phyloP scores from a whole-genome alignment of 352 stramenopile species.

The Chrysophaeum taylorii region DNA sequence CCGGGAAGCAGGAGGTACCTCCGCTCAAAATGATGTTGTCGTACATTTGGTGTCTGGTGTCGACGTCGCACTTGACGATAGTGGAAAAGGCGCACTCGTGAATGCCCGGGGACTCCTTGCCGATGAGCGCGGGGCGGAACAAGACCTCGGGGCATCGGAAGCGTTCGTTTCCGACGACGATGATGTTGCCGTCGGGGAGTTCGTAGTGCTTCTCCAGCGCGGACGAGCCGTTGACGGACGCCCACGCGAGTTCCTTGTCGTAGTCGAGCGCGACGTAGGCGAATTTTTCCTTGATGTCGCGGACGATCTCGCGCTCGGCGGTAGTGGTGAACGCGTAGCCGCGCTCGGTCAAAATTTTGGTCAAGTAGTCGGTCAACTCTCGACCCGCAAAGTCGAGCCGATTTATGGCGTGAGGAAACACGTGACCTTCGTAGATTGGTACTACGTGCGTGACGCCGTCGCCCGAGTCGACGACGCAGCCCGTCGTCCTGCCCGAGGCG shows the following conservation, averaged over 20 bases:
- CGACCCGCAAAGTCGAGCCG: constrained; percentile 80
- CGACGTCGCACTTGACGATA: constrained; percentile 86
- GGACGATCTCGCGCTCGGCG: too few relatives aligned
- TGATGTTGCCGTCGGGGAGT: constrained; percentile 56
- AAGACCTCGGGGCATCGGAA: constrained; percentile 89
- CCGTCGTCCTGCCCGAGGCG: constrained; percentile 48
- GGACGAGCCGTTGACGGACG: constrained; percentile 80
- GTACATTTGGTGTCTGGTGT: constrained; percentile 79
- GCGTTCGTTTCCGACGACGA: constrained; percentile 78
- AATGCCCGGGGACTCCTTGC: constrained; percentile 76
- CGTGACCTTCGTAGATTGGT: constrained; percentile 88
- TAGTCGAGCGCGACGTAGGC: too few relatives aligned
- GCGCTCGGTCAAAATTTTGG: constrained; percentile 71
- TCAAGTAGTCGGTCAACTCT: constrained; percentile 87
- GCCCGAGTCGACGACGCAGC: constrained; percentile 70
- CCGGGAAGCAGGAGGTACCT: constrained; percentile 88
- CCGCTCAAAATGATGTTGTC: constrained; percentile 90
- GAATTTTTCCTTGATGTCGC: too few relatives aligned
- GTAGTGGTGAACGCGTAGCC: constrained; percentile 76
- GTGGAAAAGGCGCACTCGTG: constrained; percentile 83
- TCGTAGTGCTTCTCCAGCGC: constrained; percentile 80
- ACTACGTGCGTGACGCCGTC: constrained; percentile 77
- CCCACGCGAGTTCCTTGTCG: too few relatives aligned
- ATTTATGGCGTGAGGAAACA: constrained; percentile 83
- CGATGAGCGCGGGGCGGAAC: constrained; percentile 91